Conservation (phyloP, 2,329 filamentous ascomycete species). For the Apiospora phragmitis region DNA sequence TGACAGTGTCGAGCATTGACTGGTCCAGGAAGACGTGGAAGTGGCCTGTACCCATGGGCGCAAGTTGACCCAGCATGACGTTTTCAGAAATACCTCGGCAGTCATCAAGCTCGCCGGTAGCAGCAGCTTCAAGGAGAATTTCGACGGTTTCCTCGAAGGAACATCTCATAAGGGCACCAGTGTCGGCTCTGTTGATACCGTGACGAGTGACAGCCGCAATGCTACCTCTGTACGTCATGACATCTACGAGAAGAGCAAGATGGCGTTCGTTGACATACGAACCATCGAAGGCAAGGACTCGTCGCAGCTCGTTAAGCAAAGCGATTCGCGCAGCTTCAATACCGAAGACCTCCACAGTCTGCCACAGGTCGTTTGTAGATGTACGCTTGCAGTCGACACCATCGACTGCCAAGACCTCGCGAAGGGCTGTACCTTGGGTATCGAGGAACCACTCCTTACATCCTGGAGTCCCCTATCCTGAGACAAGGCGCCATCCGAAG, state of each 20-base stretch:
- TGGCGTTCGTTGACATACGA: conserved; percentile 99
- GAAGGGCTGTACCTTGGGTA: conserved; percentile 86
- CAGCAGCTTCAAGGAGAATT: conserved; percentile 93
- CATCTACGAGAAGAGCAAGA: conserved; percentile 90
- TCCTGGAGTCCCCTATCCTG: conserved; percentile 68
- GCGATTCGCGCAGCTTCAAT: conserved; percentile 92
- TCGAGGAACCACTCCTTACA: conserved; percentile 96
- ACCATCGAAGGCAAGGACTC: conserved; percentile 96
- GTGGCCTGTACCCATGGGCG: conserved; percentile 94
- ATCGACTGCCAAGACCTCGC: conserved; percentile 79
- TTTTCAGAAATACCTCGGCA: conserved; percentile 98
- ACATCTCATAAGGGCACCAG: conserved; percentile 97
- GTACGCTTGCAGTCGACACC: conserved; percentile 86
- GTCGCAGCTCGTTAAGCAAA: conserved; percentile 83
- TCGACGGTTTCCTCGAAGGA: conserved; percentile 99
- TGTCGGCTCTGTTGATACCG: conserved; percentile 97
- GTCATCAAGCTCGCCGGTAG: conserved; percentile 92
- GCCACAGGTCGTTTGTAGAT: conserved; percentile 93
- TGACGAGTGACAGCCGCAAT: conserved; percentile 97
- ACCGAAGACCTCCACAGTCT: conserved; percentile 91
- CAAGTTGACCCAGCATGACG: conserved; percentile 95
- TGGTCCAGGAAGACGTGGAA: conserved; percentile 93
- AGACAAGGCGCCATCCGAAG: conserved; percentile 70
- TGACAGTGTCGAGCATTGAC: conserved; percentile 92
- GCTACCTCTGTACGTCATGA: conserved; percentile 94